phyloP scores from a whole-genome alignment of 441 rosid genomes.

The Arabidopsis lyrata region DNA sequence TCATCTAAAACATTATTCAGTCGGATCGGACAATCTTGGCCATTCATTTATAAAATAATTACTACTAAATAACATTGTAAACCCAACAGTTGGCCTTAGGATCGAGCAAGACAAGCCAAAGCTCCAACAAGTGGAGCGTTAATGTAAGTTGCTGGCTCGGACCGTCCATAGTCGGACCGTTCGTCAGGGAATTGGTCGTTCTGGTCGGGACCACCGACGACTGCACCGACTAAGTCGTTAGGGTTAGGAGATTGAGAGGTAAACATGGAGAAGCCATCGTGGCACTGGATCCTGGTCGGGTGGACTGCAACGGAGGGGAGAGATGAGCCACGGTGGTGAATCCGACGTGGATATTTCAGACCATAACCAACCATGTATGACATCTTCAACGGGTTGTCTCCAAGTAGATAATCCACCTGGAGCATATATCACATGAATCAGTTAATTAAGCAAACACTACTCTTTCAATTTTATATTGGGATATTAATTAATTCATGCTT shows the following conservation, averaged over 20 bases:
- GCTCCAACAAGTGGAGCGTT: constrained; percentile 75
- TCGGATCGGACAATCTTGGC: constrained; percentile 2
- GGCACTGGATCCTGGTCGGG: constrained; percentile 72
- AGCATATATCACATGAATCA: not conserved
- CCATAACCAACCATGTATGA: constrained; percentile 84
- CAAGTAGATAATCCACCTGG: constrained; percentile 67
- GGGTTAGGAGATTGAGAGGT: constrained; percentile 62
- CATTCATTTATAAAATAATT: constrained; percentile 21
- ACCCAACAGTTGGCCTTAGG: constrained; percentile 55
- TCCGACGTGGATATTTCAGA: constrained; percentile 62
- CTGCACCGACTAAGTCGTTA: constrained; percentile 64
- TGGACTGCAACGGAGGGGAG: constrained; percentile 63
- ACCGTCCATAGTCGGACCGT: constrained; percentile 66
- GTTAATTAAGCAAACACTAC: too few relatives aligned
- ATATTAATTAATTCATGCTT: too few relatives aligned
- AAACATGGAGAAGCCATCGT: constrained; percentile 64
- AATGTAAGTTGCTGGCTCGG: constrained; percentile 75
- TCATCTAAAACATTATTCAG: not conserved
- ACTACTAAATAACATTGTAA: not conserved
- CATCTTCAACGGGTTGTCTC: constrained; percentile 70
- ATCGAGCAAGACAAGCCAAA: constrained; percentile 62
- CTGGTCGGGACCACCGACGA: constrained; percentile 76
- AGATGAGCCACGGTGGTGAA: constrained; percentile 81
- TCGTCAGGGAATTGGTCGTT: constrained; percentile 66
- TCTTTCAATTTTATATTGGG: too few relatives aligned